A percentile compares a stretch with the other conserved stretches of the same genome.
phyloP scores from a whole-genome alignment of 164 flowering plant species.

The Nymphaea thermarum region DNA sequence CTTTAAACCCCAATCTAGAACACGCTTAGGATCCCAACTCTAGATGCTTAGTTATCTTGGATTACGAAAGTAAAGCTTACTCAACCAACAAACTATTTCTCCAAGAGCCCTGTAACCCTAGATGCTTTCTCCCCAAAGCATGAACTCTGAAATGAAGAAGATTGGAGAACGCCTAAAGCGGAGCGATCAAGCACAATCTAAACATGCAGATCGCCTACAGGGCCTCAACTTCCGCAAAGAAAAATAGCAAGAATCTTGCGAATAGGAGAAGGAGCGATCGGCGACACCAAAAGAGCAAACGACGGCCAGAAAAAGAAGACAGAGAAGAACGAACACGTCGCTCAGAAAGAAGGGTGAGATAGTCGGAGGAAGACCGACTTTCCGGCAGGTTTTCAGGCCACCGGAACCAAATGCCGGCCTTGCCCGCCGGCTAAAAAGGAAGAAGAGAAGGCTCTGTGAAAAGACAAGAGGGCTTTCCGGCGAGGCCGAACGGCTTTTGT shows the following conservation, averaged over 20 bases:
- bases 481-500: background rate
- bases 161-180: background rate
- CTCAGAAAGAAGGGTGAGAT: background rate
- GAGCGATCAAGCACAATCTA: background rate
- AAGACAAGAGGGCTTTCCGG: background rate
- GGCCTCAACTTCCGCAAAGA: background rate
- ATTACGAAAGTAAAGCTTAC: background rate
- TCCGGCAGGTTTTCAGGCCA: background rate
- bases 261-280: background rate
- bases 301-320: background rate
- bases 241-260: background rate
- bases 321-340: too few species aligned
- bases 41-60: background rate
- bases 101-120: background rate
- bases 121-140: background rate
- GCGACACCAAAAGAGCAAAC: background rate
- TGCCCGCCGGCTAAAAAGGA: too few species aligned
- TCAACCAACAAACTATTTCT: too few species aligned
- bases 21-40: background rate
- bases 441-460: background rate
- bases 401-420: background rate
- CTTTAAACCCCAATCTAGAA: background rate
- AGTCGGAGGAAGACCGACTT: background rate
- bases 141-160: background rate
- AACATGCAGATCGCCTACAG: background rate